Percentiles rank a stretch among this genome's conserved stretches.
phyloP scores from a whole-genome alignment of 495 filamentous ascomycete genomes.

The Talaromyces proteolyticus region DNA sequence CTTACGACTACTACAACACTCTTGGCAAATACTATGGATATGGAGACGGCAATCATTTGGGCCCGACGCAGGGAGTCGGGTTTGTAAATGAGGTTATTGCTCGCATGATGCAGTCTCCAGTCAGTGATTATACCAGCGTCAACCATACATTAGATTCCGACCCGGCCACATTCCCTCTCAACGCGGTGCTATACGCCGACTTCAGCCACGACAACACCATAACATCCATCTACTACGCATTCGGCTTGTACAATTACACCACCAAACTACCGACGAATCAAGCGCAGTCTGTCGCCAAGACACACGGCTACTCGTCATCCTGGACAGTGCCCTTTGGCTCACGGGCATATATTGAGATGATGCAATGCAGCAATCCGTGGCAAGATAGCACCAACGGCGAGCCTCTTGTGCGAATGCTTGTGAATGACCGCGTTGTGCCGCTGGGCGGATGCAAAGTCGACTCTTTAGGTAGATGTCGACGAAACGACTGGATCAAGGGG shows the following conservation, averaged over 20 bases:
- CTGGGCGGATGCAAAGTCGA: constrained; percentile 64
- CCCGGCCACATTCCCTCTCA: constrained; percentile 61
- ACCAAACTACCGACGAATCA: constrained; percentile 39
- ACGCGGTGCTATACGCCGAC: constrained; percentile 65
- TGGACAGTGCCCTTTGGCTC: constrained; percentile 79
- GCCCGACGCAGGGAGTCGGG: constrained; percentile 75
- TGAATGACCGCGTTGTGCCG: constrained; percentile 77
- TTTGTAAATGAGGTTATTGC: constrained; percentile 81
- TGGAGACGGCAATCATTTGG: constrained; percentile 67
- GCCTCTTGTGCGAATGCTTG: constrained; percentile 66
- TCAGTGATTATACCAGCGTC: constrained; percentile 63
- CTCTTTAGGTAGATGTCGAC: constrained; percentile 56
- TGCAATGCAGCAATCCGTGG: constrained; percentile 55
- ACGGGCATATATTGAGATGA: constrained; percentile 77
- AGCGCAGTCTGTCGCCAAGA: constrained; percentile 31
- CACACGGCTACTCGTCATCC: constrained; percentile 57
- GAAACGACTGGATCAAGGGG: constrained; percentile 61
- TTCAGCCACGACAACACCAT: constrained; percentile 88
- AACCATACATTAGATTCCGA: constrained; percentile 66
- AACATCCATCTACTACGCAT: constrained; percentile 61
- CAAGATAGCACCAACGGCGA: constrained; percentile 17
- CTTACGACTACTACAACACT: constrained; percentile 72
- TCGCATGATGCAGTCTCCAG: constrained; percentile 58
- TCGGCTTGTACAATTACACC: constrained; percentile 67
- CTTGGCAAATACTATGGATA: constrained; percentile 79